A percentile compares a stretch with the other conserved stretches of the same genome.
Conservation (phyloP, 2,329 filamentous ascomycete species). For the Phyllosticta citriasiana region DNA sequence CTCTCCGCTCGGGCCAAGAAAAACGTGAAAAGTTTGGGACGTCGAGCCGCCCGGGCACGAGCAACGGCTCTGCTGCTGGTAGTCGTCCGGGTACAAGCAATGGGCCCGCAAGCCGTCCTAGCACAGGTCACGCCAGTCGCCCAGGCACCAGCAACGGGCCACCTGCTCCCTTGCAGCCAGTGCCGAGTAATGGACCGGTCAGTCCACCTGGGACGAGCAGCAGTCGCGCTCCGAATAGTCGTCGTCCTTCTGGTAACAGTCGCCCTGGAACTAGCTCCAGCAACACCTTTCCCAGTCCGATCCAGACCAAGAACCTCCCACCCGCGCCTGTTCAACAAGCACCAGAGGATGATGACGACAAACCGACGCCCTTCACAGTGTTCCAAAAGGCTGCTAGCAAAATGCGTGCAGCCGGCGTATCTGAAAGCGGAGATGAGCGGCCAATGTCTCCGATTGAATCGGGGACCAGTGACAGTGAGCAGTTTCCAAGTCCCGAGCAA, state of each 20-base stretch:
- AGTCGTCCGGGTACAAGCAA: not conserved
- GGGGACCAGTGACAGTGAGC: not conserved
- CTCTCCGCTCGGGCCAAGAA: constrained; percentile 16
- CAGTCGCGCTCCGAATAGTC: not conserved
- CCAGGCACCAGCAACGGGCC: not conserved
- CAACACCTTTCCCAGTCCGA: not conserved
- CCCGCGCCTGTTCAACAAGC: not conserved
- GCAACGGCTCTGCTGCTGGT: not conserved
- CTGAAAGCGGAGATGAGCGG: not conserved
- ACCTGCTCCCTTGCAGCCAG: not conserved
- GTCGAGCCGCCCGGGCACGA: not conserved
- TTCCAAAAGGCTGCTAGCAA: constrained; percentile 37
- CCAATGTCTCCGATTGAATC: not conserved
- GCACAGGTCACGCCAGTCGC: not conserved
- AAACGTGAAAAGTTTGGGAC: constrained; percentile 26
- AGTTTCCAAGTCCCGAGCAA: not conserved
- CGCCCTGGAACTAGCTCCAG: not conserved
- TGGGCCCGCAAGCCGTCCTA: not conserved
- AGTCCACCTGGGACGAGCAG: not conserved
- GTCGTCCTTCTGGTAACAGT: not conserved
- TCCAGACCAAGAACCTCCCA: not conserved
- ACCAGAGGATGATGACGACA: not conserved
- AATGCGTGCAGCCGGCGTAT: constrained; percentile 16
- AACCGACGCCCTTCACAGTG: constrained; percentile 28
- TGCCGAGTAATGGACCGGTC: not conserved